Conservation (phyloP, 163 green algal genomes). For the Volvox carteri region DNA sequence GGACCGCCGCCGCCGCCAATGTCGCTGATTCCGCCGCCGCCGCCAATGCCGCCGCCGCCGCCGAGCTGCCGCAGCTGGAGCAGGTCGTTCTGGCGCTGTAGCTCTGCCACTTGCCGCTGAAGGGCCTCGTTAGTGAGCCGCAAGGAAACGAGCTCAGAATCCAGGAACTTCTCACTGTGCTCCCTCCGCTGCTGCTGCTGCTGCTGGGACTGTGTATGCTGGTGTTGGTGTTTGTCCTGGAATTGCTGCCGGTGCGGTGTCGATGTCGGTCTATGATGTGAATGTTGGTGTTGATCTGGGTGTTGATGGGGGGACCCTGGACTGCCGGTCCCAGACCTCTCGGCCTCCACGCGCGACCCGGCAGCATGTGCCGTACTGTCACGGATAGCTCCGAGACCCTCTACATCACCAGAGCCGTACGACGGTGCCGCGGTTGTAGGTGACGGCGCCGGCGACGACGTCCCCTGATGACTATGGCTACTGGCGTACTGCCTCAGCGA, state of each 20-base stretch:
- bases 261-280: background rate
- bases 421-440: background rate
- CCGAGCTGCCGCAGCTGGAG: slow-evolving; percentile 53
- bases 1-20: too few relatives aligned
- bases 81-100: slow-evolving; percentile 53
- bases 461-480: background rate
- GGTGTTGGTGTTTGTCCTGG: background rate
- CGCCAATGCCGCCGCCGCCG: too few relatives aligned
- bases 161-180: too few relatives aligned
- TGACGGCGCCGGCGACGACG: background rate
- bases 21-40: background rate
- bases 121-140: slow-evolving; percentile 4
- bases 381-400: too few relatives aligned
- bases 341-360: too few relatives aligned
- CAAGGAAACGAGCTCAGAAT: slow-evolving; percentile 18
- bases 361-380: too few relatives aligned
- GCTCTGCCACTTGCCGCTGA: slow-evolving; percentile 26
- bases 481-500: background rate
- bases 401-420: background rate
- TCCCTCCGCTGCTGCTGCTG: background rate
- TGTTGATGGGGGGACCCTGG: background rate
- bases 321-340: too few relatives aligned
- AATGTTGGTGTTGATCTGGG: background rate
- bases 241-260: background rate
- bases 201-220: background rate